Percentiles rank a stretch among this genome's conserved stretches.
phyloP scores from a whole-genome alignment of 306 rosid species.

The Chamaecrista fasciculata region DNA sequence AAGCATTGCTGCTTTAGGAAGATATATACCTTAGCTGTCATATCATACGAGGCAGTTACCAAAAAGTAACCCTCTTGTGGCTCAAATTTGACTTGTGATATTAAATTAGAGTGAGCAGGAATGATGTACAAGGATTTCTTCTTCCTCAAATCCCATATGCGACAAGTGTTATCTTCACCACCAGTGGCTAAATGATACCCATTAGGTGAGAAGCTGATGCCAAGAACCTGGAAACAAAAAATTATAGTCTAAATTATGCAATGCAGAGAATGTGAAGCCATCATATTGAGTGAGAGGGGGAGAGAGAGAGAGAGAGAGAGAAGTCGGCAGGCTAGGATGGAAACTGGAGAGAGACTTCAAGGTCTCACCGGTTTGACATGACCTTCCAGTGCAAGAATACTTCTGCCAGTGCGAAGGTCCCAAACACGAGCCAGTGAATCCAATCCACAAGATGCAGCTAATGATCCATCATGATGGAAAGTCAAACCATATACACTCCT shows the following conservation, averaged over 20 bases:
- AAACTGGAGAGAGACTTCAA: conserved; percentile 1
- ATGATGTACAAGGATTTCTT: conserved; percentile 74
- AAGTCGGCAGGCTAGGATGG: neutral
- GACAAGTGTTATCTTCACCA: conserved; percentile 89
- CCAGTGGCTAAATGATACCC: conserved; percentile 93
- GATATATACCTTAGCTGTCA: conserved; percentile 80
- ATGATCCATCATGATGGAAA: conserved; percentile 87
- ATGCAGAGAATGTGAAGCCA: neutral
- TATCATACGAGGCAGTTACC: conserved; percentile 88
- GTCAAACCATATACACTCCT: conserved; percentile 77
- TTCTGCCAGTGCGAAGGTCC: conserved; percentile 95
- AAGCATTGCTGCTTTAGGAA: conserved; percentile 18
- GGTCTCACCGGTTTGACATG: conserved; percentile 85
- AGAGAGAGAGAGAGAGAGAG: neutral
- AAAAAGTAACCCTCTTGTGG: conserved; percentile 97
- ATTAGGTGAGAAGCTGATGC: conserved; percentile 80
- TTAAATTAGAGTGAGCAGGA: conserved; percentile 91
- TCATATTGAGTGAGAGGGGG: neutral
- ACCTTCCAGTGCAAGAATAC: conserved; percentile 92
- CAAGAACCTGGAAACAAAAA: conserved; percentile 64
- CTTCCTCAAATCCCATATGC: conserved; percentile 94
- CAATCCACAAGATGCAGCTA: conserved; percentile 88
- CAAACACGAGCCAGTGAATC: conserved; percentile 90
- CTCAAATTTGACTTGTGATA: conserved; percentile 91
- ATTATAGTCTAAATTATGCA: conserved; percentile 14